Percentiles rank a stretch among this genome's conserved stretches.
Conservation (phyloP, 2,329 filamentous ascomycete genomes). For the Epichloe sibirici region DNA sequence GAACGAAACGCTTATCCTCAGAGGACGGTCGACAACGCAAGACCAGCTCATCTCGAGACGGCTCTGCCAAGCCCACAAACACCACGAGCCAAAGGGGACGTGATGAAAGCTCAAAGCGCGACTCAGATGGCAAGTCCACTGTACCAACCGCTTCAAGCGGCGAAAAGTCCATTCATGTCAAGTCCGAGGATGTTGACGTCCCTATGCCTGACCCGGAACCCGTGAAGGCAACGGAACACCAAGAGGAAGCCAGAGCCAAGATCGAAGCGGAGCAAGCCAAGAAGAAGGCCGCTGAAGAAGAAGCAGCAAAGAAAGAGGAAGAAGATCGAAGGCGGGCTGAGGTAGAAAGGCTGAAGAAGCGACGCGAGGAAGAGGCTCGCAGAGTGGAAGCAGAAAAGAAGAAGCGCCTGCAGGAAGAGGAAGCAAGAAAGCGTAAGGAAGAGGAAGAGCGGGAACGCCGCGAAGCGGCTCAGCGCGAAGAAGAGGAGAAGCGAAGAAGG, state of each 20-base stretch:
- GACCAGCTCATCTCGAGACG: constrained; percentile 28
- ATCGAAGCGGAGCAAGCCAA: constrained; percentile 17
- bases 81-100: constrained; percentile 26
- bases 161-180: constrained; percentile 43
- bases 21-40: constrained; percentile 36
- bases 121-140: constrained; percentile 26
- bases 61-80: constrained; percentile 19
- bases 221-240: constrained; percentile 16
- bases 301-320: constrained; percentile 18
- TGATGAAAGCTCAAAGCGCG: constrained; percentile 25
- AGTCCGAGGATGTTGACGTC: constrained; percentile 43
- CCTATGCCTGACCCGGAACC: constrained; percentile 40
- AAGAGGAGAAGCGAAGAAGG: constrained; percentile 22
- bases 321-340: constrained; percentile 19
- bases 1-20: constrained; percentile 28
- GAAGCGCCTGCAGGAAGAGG: constrained; percentile 23
- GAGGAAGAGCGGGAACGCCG: constrained; percentile 20
- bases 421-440: constrained; percentile 17
- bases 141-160: constrained; percentile 25
- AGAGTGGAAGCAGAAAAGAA: constrained; percentile 22
- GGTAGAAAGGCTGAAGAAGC: constrained; percentile 26
- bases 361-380: constrained; percentile 19
- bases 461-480: constrained; percentile 24
- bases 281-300: constrained; percentile 23
- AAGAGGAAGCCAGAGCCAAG: constrained; percentile 2